Evolutionary conservation across 163 green algal species (phyloP).

Genomic region (Scenedesmus sp.): DNA sequence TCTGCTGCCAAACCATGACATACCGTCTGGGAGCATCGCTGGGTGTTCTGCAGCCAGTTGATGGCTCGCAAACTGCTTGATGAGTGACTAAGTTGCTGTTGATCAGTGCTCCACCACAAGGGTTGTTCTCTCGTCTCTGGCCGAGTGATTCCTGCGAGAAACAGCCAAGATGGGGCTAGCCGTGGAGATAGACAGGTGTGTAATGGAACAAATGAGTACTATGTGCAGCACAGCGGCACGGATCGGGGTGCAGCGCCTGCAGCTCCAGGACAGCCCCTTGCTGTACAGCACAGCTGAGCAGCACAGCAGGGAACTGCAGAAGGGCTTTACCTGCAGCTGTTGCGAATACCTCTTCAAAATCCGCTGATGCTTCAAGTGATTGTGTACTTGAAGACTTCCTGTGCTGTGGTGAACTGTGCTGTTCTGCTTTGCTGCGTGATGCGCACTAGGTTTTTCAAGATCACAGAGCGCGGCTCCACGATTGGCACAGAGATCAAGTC

Average conservation of each 20-base stretch:
- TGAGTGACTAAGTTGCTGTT: not conserved
- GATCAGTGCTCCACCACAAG: not conserved
- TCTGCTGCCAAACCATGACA: not conserved
- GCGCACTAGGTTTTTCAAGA: slow-evolving; percentile 49
- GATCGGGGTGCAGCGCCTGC: not conserved
- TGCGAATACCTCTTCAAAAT: not conserved
- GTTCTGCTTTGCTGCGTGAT: not conserved
- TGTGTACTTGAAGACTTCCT: too few relatives aligned
- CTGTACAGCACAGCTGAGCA: not conserved
- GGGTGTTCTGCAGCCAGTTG: not conserved
- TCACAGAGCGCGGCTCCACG: slow-evolving; percentile 54
- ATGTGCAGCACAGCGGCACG: not conserved
- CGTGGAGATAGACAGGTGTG: not conserved
- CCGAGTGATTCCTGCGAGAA: not conserved
- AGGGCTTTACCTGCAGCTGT: not conserved
- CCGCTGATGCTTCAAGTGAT: not conserved
- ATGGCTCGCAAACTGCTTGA: not conserved
- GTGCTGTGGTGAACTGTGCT: not conserved
- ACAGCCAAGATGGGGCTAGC: not conserved
- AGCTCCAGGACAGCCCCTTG: not conserved
- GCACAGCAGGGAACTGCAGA: not conserved
- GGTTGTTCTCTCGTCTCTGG: not conserved
- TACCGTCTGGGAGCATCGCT: not conserved
- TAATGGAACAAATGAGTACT: not conserved
- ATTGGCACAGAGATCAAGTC: slow-evolving; percentile 57